These are phyloP conservation scores for Tephrocybe sp. DNA, from an alignment of 768 basidiomycete genomes.

Conservation along the genomic window DNA sequence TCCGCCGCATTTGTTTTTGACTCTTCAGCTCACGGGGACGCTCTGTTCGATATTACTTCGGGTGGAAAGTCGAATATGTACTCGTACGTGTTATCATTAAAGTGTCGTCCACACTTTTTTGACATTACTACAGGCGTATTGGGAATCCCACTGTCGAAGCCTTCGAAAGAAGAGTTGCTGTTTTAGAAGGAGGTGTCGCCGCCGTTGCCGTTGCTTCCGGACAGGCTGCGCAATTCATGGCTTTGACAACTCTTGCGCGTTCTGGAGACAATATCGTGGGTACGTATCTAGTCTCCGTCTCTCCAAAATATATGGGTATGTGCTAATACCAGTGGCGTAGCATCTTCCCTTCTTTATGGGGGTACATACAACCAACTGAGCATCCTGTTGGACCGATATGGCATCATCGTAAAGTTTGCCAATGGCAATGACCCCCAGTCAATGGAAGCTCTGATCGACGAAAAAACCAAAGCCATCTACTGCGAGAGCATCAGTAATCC, in stretches of 20 bases:
- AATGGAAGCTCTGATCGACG: slow-evolving; percentile 54
- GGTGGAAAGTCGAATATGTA: slow-evolving; percentile 13
- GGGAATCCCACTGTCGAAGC: slow-evolving; percentile 39
- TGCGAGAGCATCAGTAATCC: slow-evolving; percentile 68
- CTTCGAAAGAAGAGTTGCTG: slow-evolving; percentile 65
- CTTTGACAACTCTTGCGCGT: slow-evolving; percentile 49
- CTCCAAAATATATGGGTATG: neutral
- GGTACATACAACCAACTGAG: slow-evolving; percentile 59
- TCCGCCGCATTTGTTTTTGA: slow-evolving; percentile 58
- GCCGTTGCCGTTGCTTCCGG: slow-evolving; percentile 62
- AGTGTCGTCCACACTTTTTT: neutral
- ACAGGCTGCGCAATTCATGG: slow-evolving; percentile 63
- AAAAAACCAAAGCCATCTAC: slow-evolving; percentile 56
- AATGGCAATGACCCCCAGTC: slow-evolving; percentile 43
- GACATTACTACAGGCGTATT: slow-evolving; percentile 5
- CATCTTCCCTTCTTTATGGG: slow-evolving; percentile 25
- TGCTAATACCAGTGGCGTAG: neutral
- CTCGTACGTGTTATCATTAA: neutral
- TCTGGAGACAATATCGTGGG: slow-evolving; percentile 68
- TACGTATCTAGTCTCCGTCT: slow-evolving; percentile 33
- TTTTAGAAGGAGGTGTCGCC: slow-evolving; percentile 61
- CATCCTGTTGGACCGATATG: slow-evolving; percentile 41
- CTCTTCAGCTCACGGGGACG: slow-evolving; percentile 39
- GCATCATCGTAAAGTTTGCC: slow-evolving; percentile 55
- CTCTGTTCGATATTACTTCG: slow-evolving; percentile 2